Percentiles rank a stretch among this genome's conserved stretches.
These are phyloP conservation scores for Corchorus olitorius DNA, from an alignment of 345 rosid species.

Conservation along the genomic window DNA sequence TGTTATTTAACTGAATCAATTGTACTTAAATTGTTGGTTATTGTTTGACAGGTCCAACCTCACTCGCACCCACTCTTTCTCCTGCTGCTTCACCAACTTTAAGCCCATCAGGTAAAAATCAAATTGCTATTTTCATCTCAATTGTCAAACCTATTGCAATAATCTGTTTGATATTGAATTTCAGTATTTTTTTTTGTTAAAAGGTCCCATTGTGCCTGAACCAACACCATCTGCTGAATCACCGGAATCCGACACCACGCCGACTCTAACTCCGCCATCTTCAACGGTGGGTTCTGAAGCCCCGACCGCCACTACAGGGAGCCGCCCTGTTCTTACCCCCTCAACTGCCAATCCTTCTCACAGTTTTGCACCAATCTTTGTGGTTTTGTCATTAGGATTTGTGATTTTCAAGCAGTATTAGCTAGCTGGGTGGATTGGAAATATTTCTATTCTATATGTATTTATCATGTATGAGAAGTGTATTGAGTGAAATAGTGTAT, in stretches of 20 bases:
- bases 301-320: constrained; percentile 51
- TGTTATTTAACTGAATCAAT: not conserved
- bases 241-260: constrained; percentile 60
- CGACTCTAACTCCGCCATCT: constrained; percentile 52
- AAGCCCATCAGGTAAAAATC: constrained; percentile 48
- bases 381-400: constrained; percentile 47
- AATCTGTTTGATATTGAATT: not conserved
- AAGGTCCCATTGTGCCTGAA: constrained; percentile 58
- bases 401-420: constrained; percentile 29
- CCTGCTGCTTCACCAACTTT: constrained; percentile 48
- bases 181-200: not conserved
- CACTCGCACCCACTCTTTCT: constrained; percentile 51
- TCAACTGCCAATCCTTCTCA: constrained; percentile 48
- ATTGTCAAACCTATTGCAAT: not conserved
- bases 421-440: not conserved
- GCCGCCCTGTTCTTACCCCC: constrained; percentile 56
- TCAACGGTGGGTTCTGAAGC: constrained; percentile 28
- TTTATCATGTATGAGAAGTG: not conserved
- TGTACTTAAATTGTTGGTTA: not conserved
- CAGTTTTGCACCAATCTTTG: constrained; percentile 46
- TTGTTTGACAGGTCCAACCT: constrained; percentile 49
- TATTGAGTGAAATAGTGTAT: not conserved
- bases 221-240: constrained; percentile 54
- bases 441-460: not conserved
- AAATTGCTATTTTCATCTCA: not conserved